These are phyloP conservation scores for Ceratocystis variospora DNA, from an alignment of 2,329 filamentous ascomycete species.

Conservation along the genomic window DNA sequence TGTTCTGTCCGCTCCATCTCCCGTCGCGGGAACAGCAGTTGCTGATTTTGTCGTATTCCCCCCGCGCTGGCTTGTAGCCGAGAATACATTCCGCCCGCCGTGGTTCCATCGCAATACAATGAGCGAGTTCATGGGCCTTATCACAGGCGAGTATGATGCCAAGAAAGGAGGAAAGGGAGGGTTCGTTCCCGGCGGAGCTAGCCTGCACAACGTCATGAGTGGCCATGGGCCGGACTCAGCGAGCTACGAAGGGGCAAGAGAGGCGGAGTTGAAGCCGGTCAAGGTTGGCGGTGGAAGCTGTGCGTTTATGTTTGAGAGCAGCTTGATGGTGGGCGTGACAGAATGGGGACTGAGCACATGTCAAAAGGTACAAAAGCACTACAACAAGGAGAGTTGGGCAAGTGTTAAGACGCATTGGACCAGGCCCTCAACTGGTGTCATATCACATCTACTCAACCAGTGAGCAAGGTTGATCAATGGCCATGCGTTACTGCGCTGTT, in stretches of 20 bases:
- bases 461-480: neutral
- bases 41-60: constrained; percentile 63
- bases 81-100: constrained; percentile 57
- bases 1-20: constrained; percentile 50
- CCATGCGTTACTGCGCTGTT: too few species aligned
- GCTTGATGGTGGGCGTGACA: constrained; percentile 56
- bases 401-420: constrained; percentile 50
- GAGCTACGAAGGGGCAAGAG: constrained; percentile 42
- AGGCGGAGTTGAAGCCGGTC: constrained; percentile 39
- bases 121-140: constrained; percentile 51
- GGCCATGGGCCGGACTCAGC: constrained; percentile 49
- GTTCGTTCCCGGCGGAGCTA: constrained; percentile 46
- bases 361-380: constrained; percentile 47
- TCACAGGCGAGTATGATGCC: constrained; percentile 47
- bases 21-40: constrained; percentile 46
- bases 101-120: constrained; percentile 61
- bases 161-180: constrained; percentile 40
- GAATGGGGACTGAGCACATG: constrained; percentile 53
- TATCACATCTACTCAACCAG: neutral
- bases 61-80: constrained; percentile 54
- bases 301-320: constrained; percentile 58
- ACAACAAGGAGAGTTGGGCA: constrained; percentile 72
- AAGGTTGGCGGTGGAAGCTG: constrained; percentile 49
- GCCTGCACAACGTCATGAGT: constrained; percentile 57
- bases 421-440: constrained; percentile 26